Conservation (phyloP, 306 rosid species). For the Trifolium repens region DNA sequence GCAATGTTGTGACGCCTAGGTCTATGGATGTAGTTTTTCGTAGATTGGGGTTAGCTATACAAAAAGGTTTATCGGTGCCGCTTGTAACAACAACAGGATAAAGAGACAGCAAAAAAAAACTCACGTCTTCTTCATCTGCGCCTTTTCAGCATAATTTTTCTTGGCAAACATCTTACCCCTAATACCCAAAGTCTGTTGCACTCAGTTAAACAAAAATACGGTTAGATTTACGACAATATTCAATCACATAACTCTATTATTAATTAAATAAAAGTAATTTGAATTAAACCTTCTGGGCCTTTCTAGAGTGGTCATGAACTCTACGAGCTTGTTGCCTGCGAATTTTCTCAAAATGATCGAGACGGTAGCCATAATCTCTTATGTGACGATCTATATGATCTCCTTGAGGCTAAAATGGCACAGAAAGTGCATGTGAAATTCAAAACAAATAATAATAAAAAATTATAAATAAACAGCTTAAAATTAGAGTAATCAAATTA, state of each 20-base stretch:
- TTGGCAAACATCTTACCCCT: constrained; percentile 85
- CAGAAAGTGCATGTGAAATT: not conserved
- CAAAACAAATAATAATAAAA: not conserved
- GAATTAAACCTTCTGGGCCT: constrained; percentile 72
- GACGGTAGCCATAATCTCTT: constrained; percentile 86
- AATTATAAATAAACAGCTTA: not conserved
- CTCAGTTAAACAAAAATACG: constrained; percentile 16
- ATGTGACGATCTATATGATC: constrained; percentile 75
- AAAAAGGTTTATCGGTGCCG: no score
- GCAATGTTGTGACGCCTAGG: no score
- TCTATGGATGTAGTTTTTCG: no score
- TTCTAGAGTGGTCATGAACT: constrained; percentile 73
- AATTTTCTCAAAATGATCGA: constrained; percentile 83
- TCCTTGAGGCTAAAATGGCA: constrained; percentile 74
- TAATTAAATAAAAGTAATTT: not conserved
- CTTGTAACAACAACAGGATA: no score
- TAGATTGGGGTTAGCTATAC: no score
- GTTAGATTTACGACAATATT: not conserved
- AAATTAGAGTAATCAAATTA: no score
- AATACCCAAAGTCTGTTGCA: constrained; percentile 73
- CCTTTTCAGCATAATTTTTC: constrained; percentile 87
- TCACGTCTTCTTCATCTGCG: constrained; percentile 88
- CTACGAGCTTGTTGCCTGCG: constrained; percentile 93
- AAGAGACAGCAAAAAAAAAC: constrained; percentile 9
- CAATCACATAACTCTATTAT: not conserved